Percentiles rank a stretch among this genome's conserved stretches.
Evolutionary conservation across 805 yeast genomes (phyloP).

Genomic region (Nakazawaea ishiwadae): DNA sequence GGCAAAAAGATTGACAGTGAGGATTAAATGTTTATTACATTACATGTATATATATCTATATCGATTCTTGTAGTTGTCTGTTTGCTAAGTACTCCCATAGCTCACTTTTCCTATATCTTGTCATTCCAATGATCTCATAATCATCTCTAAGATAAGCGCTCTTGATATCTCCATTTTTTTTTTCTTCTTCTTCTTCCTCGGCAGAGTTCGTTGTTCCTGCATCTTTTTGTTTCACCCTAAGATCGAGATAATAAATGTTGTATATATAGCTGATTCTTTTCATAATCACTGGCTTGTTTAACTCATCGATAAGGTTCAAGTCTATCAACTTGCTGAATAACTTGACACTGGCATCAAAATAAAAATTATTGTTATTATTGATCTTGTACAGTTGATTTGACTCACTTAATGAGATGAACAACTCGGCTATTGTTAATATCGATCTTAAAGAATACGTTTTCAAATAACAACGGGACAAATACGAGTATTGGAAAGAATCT

Average conservation of each 20-base stretch:
- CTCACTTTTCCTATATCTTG: slow-evolving; percentile 67
- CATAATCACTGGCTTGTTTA: slow-evolving; percentile 33
- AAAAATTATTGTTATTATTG: slow-evolving; percentile 37
- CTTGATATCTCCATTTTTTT: slow-evolving; percentile 24
- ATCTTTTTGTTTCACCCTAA: not conserved
- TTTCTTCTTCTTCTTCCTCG: slow-evolving; percentile 2
- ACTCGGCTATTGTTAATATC: slow-evolving; percentile 61
- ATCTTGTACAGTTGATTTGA: slow-evolving; percentile 37
- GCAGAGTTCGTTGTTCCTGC: not conserved
- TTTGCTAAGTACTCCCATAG: slow-evolving; percentile 76
- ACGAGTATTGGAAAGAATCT: slow-evolving; percentile 73
- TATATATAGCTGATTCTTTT: slow-evolving; percentile 31
- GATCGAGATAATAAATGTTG: slow-evolving; percentile 15
- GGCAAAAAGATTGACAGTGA: too few species aligned
- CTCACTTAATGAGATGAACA: slow-evolving; percentile 42
- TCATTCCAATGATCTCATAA: slow-evolving; percentile 43
- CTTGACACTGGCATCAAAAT: slow-evolving; percentile 41
- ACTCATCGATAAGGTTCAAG: slow-evolving; percentile 42
- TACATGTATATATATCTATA: too few species aligned
- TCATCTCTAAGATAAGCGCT: slow-evolving; percentile 30
- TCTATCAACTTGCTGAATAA: slow-evolving; percentile 39
- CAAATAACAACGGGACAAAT: slow-evolving; percentile 63
- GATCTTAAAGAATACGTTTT: slow-evolving; percentile 70
- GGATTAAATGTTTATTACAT: too few species aligned
- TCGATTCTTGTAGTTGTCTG: too few species aligned